These are phyloP conservation scores for Rhodamnia argentea DNA, from an alignment of 345 rosid species.

Conservation along the genomic window DNA sequence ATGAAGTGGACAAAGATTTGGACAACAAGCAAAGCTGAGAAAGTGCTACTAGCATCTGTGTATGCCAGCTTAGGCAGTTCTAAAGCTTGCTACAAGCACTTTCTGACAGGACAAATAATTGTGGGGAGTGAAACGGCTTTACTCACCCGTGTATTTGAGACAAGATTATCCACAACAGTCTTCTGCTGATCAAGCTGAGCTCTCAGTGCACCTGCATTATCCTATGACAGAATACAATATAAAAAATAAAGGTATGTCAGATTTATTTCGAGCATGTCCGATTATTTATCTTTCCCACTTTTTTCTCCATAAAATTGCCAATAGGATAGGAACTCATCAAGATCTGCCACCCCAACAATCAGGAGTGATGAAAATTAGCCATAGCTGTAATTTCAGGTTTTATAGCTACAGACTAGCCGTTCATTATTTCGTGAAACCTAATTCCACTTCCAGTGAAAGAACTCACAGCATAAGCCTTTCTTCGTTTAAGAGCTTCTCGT, in stretches of 20 bases:
- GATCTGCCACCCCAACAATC: neutral
- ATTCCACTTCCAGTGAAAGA: neutral
- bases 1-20: neutral
- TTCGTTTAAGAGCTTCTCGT: slow-evolving; percentile 67
- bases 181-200: slow-evolving; percentile 66
- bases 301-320: neutral
- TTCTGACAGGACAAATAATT: neutral
- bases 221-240: slow-evolving; percentile 19
- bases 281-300: neutral
- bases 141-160: slow-evolving; percentile 64
- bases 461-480: slow-evolving; percentile 63
- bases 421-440: neutral
- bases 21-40: neutral
- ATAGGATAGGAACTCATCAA: neutral
- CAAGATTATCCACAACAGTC: slow-evolving; percentile 60
- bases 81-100: neutral
- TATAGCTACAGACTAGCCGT: neutral
- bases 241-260: neutral
- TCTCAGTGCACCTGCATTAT: slow-evolving; percentile 48
- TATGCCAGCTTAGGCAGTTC: neutral
- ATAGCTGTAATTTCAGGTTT: neutral
- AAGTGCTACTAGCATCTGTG: neutral
- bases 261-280: neutral
- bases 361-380: neutral
- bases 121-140: neutral